Percentiles rank a stretch among this genome's conserved stretches.
Conservation (phyloP, 75 land plant species). For the Sequoia sempervirens region DNA sequence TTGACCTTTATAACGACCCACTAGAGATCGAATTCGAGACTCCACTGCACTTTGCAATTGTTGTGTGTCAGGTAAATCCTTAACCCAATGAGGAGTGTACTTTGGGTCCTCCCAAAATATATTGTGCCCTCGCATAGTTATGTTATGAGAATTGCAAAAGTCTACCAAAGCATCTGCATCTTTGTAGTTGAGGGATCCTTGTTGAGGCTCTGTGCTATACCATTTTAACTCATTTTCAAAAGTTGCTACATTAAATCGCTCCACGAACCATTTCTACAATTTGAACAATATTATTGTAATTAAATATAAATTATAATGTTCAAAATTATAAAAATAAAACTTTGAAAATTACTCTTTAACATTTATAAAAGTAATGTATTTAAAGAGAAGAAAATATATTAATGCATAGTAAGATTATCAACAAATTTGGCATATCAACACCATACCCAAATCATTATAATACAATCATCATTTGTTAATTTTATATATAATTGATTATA, state of each 20-base stretch:
- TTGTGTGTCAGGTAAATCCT: slow-evolving; percentile 6
- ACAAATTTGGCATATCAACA: too few species aligned
- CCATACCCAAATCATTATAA: too few species aligned
- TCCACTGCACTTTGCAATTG: slow-evolving; percentile 29
- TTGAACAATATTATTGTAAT: neutral
- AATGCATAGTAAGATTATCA: too few species aligned
- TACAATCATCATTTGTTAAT: too few species aligned
- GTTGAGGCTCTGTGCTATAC: slow-evolving; percentile 51
- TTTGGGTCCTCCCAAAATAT: slow-evolving; percentile 62
- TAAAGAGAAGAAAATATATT: too few species aligned
- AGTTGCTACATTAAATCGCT: slow-evolving; percentile 38
- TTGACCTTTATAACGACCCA: slow-evolving; percentile 35
- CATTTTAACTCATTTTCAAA: slow-evolving; percentile 78
- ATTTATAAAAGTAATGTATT: neutral
- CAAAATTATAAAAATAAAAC: neutral
- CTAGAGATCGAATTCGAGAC: slow-evolving; percentile 35
- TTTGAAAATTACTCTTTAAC: neutral
- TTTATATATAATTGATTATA: too few species aligned
- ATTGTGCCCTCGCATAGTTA: slow-evolving; percentile 55
- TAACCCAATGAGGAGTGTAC: slow-evolving; percentile 42
- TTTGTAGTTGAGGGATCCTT: slow-evolving; percentile 48
- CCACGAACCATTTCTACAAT: slow-evolving; percentile 51
- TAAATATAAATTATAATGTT: neutral
- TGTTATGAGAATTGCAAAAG: slow-evolving; percentile 28
- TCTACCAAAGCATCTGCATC: slow-evolving; percentile 47